Evolutionary conservation across 495 filamentous ascomycete species (phyloP), one percentile per base, ranked within the genome.

Genomic region (Cercophora scortea): DNA sequence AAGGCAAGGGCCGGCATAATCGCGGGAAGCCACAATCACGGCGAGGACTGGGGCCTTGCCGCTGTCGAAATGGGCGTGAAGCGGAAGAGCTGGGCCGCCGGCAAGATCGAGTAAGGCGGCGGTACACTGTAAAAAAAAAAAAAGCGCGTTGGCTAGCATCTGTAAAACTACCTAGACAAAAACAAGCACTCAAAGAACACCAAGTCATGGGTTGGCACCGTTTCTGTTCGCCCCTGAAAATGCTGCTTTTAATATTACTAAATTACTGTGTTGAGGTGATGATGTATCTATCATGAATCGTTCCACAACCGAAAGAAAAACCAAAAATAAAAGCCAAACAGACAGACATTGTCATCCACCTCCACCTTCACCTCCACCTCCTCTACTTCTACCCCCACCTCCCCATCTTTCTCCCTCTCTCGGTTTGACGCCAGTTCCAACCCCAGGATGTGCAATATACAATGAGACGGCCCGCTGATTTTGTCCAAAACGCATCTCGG

Each of bases 11-110:
- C 93, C n/a, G 93, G 93, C 3, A 63, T 95, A 47, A 77, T 71
- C 1, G 62, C 62, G 2, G 76, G 73, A 47, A 73, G 79, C 50
- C 88, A 92, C 60, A 92, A 90, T 67, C 88, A 92, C 67, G 89
- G 88, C 18, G 88, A 92, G 64, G 89, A 93, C 65, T 93, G 88
- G 89, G 89, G 89, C n/a, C 67, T 73, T 12, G 79, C 77, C 34
- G 86, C 86, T 43, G 86, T 89, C 32, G 86, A 90, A 72, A 75
- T 90, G 71, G 84, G 79, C 3, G 75, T 81, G 10, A 89, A 87
- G 72, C 75, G 83, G 58, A 84, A 72, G 61, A 75, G 75, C 43
- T 88, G 85, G 84, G 76, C 76, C 15, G 71, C 79, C 35, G 86
- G 86, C n/a, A 78, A 75, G 57, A 77, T 85, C 40, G 73, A 72